Base-by-base conservation (phyloP, 2,329 filamentous ascomycete genomes). In the Talaromyces islandicus region DNA sequence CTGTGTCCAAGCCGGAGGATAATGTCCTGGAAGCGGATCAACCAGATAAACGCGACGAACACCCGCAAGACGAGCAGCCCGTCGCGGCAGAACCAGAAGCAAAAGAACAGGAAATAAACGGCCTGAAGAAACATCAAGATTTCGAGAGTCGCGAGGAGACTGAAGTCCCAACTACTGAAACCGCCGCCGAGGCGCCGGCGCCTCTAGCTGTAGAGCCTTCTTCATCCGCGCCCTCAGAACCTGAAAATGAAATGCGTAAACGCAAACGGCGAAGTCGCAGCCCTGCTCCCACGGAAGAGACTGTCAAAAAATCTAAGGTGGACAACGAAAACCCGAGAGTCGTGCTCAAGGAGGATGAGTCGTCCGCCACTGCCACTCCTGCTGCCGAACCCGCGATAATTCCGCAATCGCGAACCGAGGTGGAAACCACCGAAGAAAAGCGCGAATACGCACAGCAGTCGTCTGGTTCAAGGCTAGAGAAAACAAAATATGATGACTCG, bases 181-280 rank as follows among this genome's bases (percentile, higher is more conserved):
- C 29, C 4, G 14, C 51, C 7, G 14, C 43, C 19, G 50, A 64
- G 65, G 21, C 64, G 55, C 68, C 71, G 59, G 62, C 64, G 56
- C 69, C 71, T 58, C 62, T 61, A 21, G 64, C 64, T 54, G 71
- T 67, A 0, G 69, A 61, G 52, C 35, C 68, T 19, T 71, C 68
- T 10, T 70, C 70, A 48, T 67, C 70, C 55, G 62, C 69, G 11
- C 68, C 69, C 6, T 35, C 59, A 24, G 55, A 78, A 66, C 65
- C 75, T 46, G 66, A 76, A 35, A 80, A 84, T 63, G 85, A 87
- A 65, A 77, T 77, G 46, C 83, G 84, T 66, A 89, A 88, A 73
- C 81, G 87, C 63, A 90, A 89, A 72, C 84, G 86, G 66, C 81
- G 86, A 66, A 90, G 86, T 50, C 78, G 80, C 59, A 89, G 81